Conservation (phyloP, 2,329 filamentous ascomycete genomes). For the Didymella pomorum region DNA sequence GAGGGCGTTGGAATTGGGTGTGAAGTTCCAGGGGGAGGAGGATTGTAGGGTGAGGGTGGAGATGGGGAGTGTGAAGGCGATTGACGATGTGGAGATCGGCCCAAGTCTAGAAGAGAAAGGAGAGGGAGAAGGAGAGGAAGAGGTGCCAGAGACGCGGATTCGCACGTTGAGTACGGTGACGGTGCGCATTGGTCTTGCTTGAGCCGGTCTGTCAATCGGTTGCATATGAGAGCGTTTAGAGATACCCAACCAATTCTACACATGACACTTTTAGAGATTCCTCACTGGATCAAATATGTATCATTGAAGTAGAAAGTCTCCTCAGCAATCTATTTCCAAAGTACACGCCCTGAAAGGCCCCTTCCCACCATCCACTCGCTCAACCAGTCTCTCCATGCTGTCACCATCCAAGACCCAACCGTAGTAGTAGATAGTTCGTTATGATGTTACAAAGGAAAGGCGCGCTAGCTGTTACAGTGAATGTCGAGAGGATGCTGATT, state of each 20-base stretch:
- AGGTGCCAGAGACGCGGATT: slow-evolving; percentile 54
- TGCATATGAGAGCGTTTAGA: neutral
- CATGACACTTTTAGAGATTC: neutral
- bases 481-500: slow-evolving; percentile 12
- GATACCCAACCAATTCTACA: slow-evolving; percentile 12
- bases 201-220: neutral
- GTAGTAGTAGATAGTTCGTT: slow-evolving; percentile 14
- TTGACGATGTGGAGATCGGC: slow-evolving; percentile 67
- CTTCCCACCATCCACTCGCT: no score
- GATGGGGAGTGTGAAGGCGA: slow-evolving; percentile 69
- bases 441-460: slow-evolving; percentile 36
- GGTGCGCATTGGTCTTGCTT: slow-evolving; percentile 43
- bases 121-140: slow-evolving; percentile 35
- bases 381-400: neutral
- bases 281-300: slow-evolving; percentile 40
- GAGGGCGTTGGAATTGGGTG: slow-evolving; percentile 67
- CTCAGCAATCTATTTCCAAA: slow-evolving; percentile 5
- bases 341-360: neutral
- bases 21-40: slow-evolving; percentile 69
- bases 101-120: slow-evolving; percentile 24
- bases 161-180: slow-evolving; percentile 45
- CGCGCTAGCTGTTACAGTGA: slow-evolving; percentile 31
- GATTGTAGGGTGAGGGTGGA: slow-evolving; percentile 67
- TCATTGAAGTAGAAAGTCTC: slow-evolving; percentile 40
- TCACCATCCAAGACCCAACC: slow-evolving; percentile 25